Conservation (phyloP, 208 protist genomes). For the Acanthamoeba healyi region DNA sequence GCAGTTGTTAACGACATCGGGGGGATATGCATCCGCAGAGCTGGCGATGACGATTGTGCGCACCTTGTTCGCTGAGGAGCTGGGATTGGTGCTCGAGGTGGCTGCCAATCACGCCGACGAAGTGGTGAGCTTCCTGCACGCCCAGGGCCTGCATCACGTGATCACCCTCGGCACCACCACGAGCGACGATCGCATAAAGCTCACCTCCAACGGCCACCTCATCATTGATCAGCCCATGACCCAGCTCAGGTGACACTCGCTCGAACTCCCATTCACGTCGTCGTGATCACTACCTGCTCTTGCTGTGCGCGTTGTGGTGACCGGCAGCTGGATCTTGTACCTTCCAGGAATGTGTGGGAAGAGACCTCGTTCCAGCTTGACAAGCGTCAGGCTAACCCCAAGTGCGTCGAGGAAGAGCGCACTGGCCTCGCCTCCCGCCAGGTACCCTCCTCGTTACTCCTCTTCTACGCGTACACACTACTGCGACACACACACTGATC, state of each 20-base stretch:
- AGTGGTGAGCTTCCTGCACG: conserved; percentile 75
- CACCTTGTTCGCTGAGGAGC: conserved; percentile 88
- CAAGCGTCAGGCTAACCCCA: conserved; percentile 85
- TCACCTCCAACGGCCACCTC: conserved; percentile 27
- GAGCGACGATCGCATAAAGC: neutral
- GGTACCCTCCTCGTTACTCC: neutral
- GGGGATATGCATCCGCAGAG: neutral
- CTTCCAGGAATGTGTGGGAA: conserved; percentile 84
- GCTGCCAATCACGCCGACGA: conserved; percentile 19
- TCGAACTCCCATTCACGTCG: neutral
- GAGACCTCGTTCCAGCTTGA: conserved; percentile 88
- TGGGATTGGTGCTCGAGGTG: conserved; percentile 89
- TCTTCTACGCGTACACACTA: neutral
- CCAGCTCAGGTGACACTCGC: neutral
- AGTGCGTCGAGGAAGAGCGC: conserved; percentile 83
- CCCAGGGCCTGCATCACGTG: conserved; percentile 60
- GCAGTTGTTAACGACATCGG: neutral
- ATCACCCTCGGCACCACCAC: conserved; percentile 61
- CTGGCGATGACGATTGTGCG: conserved; percentile 76
- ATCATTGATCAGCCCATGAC: conserved; percentile 41
- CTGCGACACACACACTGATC: too few species aligned
- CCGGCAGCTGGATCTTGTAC: neutral
- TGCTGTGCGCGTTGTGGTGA: neutral
- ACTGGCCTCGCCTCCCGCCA: conserved; percentile 61
- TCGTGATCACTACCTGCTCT: neutral